phyloP scores from a whole-genome alignment of 2,329 filamentous ascomycete genomes.

The Epichloe hybrida region DNA sequence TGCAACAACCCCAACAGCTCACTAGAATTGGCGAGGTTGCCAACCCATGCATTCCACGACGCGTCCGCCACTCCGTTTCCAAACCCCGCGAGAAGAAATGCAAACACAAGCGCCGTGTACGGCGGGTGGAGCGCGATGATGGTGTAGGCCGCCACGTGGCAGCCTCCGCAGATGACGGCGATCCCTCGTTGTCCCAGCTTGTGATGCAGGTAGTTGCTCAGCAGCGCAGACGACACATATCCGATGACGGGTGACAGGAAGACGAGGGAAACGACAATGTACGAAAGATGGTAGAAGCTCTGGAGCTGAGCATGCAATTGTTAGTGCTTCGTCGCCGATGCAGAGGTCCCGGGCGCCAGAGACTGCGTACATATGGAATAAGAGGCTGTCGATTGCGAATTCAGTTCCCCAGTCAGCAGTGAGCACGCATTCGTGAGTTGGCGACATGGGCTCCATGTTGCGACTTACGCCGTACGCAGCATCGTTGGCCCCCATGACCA shows the following conservation, averaged over 20 bases:
- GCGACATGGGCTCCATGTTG: neutral
- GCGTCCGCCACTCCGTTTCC: slow-evolving; percentile 50
- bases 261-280: slow-evolving; percentile 47
- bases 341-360: too few relatives aligned
- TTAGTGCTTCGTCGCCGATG: neutral
- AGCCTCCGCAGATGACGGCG: slow-evolving; percentile 45
- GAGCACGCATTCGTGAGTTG: neutral
- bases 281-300: slow-evolving; percentile 44
- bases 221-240: slow-evolving; percentile 45
- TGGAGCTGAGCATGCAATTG: slow-evolving; percentile 31
- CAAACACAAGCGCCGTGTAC: slow-evolving; percentile 48
- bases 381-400: slow-evolving; percentile 22
- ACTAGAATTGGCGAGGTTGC: slow-evolving; percentile 55
- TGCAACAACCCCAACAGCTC: slow-evolving; percentile 54
- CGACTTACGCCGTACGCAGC: slow-evolving; percentile 40
- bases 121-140: slow-evolving; percentile 49
- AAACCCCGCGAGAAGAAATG: slow-evolving; percentile 50
- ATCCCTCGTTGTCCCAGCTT: slow-evolving; percentile 52
- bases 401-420: slow-evolving; percentile 5
- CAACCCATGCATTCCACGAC: slow-evolving; percentile 37
- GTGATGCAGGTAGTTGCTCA: slow-evolving; percentile 47
- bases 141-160: slow-evolving; percentile 48
- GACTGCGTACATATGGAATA: slow-evolving; percentile 33
- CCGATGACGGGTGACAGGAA: slow-evolving; percentile 52
- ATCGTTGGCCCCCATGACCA: slow-evolving; percentile 45